Evolutionary conservation across 1,139 yeast species (phyloP), one percentile per base, ranked within the genome.

Genomic region (Blastobotrys malaysiensis): DNA sequence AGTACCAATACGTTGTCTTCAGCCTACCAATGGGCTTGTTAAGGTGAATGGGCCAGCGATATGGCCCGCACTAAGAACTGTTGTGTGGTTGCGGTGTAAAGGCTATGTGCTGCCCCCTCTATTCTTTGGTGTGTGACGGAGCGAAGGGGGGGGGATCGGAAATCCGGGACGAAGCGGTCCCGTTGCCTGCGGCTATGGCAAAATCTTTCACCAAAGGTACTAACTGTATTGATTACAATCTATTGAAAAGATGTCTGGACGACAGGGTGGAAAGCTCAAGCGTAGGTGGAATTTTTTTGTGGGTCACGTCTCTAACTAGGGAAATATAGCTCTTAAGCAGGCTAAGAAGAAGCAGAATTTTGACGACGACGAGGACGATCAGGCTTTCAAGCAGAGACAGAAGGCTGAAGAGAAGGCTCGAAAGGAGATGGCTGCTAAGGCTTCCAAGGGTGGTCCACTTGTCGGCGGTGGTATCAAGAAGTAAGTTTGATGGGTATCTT

Each of bases 381-480:
- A 78, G 36, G 97, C 97, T 5, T 90, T 84, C 81, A 88, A 89
- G 77, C 93, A 87, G 67, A 91, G 89, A 79, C 96, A 88, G 76
- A 88, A 85, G 74, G 97, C 96, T 55, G 97, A 88, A 62, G 96
- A 93, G 63, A 88, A 86, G 68, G 96, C 97, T 46, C 84, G 84
- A 73, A 90, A 91, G 75, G 95, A 86, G 55, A 80, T 91, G 86
- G 91, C 95, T 60, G 82, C 85, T 55, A 84, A 87, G 73, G 95
- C 96, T 57, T 77, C 87, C 66, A 82, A 86, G 68, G 96, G 96
- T 61, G 96, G 96, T 52, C 97, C 97, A 49, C 75, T 91, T 64
- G 83, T 84, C 54, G 91, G 96, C 57, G 97, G 97, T 55, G 98
- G 98, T 59, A 90, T 91, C 76, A 91, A 91, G 81, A 91, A 91